These are phyloP conservation scores for Calendula officinalis DNA, from an alignment of 129 eudicot species.

Conservation along the genomic window DNA sequence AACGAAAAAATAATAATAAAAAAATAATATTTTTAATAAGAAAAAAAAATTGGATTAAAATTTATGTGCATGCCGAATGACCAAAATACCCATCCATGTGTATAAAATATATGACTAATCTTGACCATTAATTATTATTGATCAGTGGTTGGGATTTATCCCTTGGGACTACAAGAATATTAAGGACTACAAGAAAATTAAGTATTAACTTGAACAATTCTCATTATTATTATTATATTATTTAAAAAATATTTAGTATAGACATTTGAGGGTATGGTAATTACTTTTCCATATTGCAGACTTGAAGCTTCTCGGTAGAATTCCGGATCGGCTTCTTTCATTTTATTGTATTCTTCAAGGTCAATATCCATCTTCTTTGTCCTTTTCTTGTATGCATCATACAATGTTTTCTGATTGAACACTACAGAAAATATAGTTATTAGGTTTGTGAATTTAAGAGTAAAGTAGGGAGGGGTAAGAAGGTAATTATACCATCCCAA, in stretches of 20 bases:
- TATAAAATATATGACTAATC: too few relatives aligned
- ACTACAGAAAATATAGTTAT: conserved; percentile 38
- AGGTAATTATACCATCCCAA: conserved; percentile 72
- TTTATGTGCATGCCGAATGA: too few relatives aligned
- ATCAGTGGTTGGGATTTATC: too few relatives aligned
- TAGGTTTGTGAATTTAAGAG: background rate
- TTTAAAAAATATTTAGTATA: background rate
- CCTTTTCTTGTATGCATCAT: conserved; percentile 90
- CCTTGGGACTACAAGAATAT: too few relatives aligned
- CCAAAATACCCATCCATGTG: too few relatives aligned
- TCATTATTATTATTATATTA: too few relatives aligned
- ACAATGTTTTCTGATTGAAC: conserved; percentile 87
- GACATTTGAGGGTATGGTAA: background rate
- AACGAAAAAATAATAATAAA: too few relatives aligned
- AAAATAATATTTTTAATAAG: too few relatives aligned
- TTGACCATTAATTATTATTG: too few relatives aligned
- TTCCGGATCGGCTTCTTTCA: conserved; percentile 97
- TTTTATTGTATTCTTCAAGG: conserved; percentile 69
- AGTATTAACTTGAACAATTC: too few relatives aligned
- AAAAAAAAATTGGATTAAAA: too few relatives aligned
- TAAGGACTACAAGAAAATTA: too few relatives aligned
- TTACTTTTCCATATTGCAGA: conserved; percentile 95
- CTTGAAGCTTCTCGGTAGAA: conserved; percentile 95
- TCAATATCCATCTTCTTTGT: conserved; percentile 74
- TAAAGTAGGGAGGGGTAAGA: conserved; percentile 20